Evolutionary conservation across 75 land plant genomes (phyloP), one percentile per base, ranked within the genome.

Genomic region (Pinus albicaulis): DNA sequence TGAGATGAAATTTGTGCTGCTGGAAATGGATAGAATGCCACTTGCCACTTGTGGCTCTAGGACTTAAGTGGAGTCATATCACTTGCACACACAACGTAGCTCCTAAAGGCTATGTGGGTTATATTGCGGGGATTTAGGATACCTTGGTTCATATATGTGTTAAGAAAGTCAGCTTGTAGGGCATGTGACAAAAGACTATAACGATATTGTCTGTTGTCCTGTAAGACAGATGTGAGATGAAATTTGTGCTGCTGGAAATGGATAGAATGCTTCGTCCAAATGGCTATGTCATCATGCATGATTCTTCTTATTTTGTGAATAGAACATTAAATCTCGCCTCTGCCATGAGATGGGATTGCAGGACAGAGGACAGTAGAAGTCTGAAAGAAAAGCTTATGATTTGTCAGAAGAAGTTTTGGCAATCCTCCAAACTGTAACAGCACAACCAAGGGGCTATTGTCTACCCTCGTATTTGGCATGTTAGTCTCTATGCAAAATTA

Each of bases 231-330:
- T 86, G 88, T 59, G 88, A 86, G 74, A 86, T 86, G 88, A 86
- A 86, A 72, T 74, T 85, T 77, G 86, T 86, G 34, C n/a, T 86
- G 76, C 75, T 86, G 82, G 88, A 86, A 64, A 86, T 86, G 88
- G 88, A 86, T 64, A 86, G 88, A 12, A 86, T 86, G 28, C 55
- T 86, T 8, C 75, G 88, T 56, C 82, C 88, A 8, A 73, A 74
- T 0, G 88, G 87, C 72, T 38, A 76, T 66, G 87, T 76, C 56
- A 77, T 86, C 24, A 23, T 86, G 28, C 74, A 78, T 17, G 88
- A 86, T 15, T 20, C 82, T 25, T 68, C 77, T 34, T 62, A 84
- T 53, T 83, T 86, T 25, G 20, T 84, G 53, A 82, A 84, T 10
- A 84, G 77, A 4, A 86, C 82, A 19, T 28, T 56, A 4, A 66